Base-by-base conservation (phyloP, 2,329 filamentous ascomycete genomes). In the Hirsutella minnesotensis region DNA sequence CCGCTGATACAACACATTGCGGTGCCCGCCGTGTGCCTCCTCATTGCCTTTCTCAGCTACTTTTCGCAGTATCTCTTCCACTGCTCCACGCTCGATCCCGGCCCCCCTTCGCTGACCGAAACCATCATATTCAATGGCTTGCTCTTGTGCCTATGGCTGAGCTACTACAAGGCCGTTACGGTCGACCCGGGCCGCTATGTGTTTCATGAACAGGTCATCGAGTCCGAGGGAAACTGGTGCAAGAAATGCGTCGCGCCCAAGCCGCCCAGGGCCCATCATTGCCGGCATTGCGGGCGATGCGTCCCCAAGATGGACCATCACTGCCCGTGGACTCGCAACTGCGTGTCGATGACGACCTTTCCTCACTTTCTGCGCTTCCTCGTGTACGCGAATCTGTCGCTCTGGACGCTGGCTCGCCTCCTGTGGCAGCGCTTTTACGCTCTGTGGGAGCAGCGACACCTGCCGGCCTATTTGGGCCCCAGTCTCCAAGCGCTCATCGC, bases 231-330 rank as follows among this genome's bases (percentile, higher is more conserved):
- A 16, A 50, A 72, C 41, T 90, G 83, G 83, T 94, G 86, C 65
- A 75, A 74, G 50, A 87, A 85, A 60, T 94, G 86, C 60, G 66
- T 75, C 39, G 73, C 76, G 29, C 77, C 77, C 12, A 92, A 92
- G 56, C 85, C 86, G 2, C 78, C 81, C 1, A 70, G 86, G 49
- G 77, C 85, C 1, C 86, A 92, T 68, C 86, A 94, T 67, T 94
- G 86, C 65, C 81, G 79, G 48, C 75, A 76, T 51, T 94, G 86
- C 64, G 68, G 69, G 49, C 77, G 81, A 52, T 88, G 84, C 60
- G 75, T 88, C 39, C 81, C 83, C 31, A 83, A 79, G 62, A 89
- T 89, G 84, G 84, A 89, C 64, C 83, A 88, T 63, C 85, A 94
- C 65, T 92, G 86, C 56, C 84, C 86, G 3, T 92, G 86, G 86